Conservation (phyloP, 768 basidiomycete genomes). For the Suillus hirtellus region DNA sequence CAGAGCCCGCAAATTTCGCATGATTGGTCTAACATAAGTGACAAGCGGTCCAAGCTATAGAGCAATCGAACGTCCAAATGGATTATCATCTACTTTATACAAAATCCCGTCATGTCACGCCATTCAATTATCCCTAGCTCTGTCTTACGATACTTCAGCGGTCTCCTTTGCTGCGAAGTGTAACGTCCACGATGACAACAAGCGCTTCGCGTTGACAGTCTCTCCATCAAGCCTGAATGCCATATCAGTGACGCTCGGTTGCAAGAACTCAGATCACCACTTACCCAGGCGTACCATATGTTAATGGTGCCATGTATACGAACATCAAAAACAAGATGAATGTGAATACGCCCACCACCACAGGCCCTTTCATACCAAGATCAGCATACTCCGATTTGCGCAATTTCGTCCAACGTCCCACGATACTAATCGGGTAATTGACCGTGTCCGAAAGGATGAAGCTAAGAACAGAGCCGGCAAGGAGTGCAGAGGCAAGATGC, state of each 20-base stretch:
- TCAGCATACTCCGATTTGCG: constrained; percentile 62
- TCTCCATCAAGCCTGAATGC: constrained; percentile 74
- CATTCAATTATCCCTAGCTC: neutral
- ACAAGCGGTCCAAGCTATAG: neutral
- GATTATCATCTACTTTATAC: constrained; percentile 4
- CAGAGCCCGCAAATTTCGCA: neutral
- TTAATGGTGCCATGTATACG: constrained; percentile 81
- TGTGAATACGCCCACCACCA: constrained; percentile 57
- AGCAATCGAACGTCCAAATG: neutral
- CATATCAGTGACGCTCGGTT: constrained; percentile 19
- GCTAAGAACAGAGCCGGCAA: constrained; percentile 90
- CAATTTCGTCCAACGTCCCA: constrained; percentile 65
- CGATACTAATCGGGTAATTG: constrained; percentile 84
- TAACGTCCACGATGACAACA: constrained; percentile 90
- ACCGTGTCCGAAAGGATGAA: constrained; percentile 88
- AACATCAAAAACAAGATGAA: constrained; percentile 65
- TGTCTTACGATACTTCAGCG: constrained; percentile 34
- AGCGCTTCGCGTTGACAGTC: constrained; percentile 77
- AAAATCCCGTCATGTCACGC: neutral
- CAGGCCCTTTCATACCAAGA: constrained; percentile 74
- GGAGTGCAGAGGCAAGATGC: constrained; percentile 87
- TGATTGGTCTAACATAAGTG: neutral
- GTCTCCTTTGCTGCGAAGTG: constrained; percentile 83
- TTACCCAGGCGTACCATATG: constrained; percentile 96
- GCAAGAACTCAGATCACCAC: constrained; percentile 29